Conservation (phyloP, 257 asterid species). For the Euphrasia confusa region DNA sequence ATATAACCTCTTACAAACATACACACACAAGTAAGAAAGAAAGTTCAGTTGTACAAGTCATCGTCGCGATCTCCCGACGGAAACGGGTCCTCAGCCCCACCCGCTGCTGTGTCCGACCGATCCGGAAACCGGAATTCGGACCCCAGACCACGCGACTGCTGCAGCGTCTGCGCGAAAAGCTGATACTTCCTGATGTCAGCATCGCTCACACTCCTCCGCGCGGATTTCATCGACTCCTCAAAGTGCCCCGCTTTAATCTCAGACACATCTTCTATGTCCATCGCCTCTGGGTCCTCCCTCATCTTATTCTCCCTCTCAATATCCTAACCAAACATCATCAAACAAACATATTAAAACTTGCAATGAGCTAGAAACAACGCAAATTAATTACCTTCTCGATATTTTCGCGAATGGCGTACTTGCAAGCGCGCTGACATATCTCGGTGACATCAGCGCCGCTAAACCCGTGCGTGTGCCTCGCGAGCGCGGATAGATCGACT, state of each 20-base stretch:
- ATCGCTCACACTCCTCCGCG: conserved; percentile 76
- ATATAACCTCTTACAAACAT: background rate
- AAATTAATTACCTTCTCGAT: conserved; percentile 41
- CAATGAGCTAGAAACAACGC: no score
- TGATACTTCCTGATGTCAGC: conserved; percentile 79
- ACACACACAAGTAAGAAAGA: background rate
- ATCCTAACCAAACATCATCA: conserved; percentile 11
- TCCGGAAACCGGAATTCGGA: conserved; percentile 62
- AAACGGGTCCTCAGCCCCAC: conserved; percentile 49
- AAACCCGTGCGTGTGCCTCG: conserved; percentile 49
- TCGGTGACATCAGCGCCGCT: conserved; percentile 59
- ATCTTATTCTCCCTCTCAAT: conserved; percentile 61
- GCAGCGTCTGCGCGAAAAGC: conserved; percentile 73
- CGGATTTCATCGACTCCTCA: conserved; percentile 85
- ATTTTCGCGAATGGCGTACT: conserved; percentile 50
- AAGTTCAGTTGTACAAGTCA: conserved; percentile 38
- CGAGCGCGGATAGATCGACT: conserved; percentile 47
- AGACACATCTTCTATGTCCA: conserved; percentile 66
- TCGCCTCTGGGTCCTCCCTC: conserved; percentile 63
- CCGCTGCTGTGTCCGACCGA: conserved; percentile 24
- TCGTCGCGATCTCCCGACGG: conserved; percentile 45
- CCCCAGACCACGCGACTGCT: conserved; percentile 81
- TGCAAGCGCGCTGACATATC: conserved; percentile 58
- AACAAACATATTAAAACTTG: no score
- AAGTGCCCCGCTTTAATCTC: conserved; percentile 75